Base-by-base conservation (phyloP, 768 basidiomycete genomes). In the Tulasnella calospora region DNA sequence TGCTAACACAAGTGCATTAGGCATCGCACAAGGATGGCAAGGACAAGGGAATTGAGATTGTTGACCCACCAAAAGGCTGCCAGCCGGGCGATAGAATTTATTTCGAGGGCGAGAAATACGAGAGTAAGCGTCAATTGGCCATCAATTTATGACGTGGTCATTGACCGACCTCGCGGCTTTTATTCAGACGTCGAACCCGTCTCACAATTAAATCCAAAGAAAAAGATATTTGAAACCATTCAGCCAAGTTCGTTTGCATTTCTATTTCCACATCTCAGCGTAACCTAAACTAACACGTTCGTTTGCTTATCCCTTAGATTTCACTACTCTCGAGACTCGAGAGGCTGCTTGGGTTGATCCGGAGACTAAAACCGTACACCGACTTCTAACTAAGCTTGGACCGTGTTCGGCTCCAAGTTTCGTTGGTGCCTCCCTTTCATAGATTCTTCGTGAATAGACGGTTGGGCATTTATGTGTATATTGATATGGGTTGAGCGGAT, bases 221-320 rank as follows among this genome's bases (percentile, higher is more conserved):
- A 98, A 87, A 99, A 99, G 86, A 94, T 99, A 41, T 99, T 98
- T 82, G 98, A 99, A 86, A 92, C 96, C 0, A 90, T 99, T 73
- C 98, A 98, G 83, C 95, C 96, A 73, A 92, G 94, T 92, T 81
- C 33, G 85, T 71, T 13, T 7, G 21, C 40, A 44, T 40, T 44
- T 75, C n/a, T 77, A 76, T 46, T 70, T 80, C 78, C 47, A 33
- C 57, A 55, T 77, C 27, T 72, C 69, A 74, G 71, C 70, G 33
- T 4, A 30, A 13, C 4, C 33, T 2, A 61, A 10, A 6, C 33
- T 57, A 36, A 72, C 38, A 30, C 69, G 6, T 55, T 21, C 71
- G n/a, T 78, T 77, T 46, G 76, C 36, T 71, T 2, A n/a, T 36
- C 44, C 80, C 35, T 33, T 80, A 91, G 94, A 92, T 27, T 98